phyloP scores from a whole-genome alignment of 2,329 filamentous ascomycete species.

The Pseudocercospora pini-densiflorae region DNA sequence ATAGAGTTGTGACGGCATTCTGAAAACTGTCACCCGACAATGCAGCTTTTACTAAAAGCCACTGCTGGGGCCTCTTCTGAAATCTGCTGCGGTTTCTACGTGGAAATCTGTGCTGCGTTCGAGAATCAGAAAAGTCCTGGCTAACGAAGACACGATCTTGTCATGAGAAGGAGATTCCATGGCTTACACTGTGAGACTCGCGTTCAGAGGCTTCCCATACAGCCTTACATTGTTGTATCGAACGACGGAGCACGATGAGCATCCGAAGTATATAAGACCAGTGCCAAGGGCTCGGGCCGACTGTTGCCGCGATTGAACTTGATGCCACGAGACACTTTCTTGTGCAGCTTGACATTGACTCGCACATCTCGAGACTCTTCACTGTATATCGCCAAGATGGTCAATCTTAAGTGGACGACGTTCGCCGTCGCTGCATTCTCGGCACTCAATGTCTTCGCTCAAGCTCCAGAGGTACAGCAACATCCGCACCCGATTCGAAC shows the following conservation, averaged over 20 bases:
- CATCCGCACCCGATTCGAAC: conserved; percentile 24
- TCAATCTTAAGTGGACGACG: conserved; percentile 72
- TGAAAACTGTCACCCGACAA: too few relatives aligned
- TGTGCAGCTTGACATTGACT: conserved; percentile 1
- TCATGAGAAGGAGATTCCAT: neutral
- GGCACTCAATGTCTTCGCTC: conserved; percentile 67
- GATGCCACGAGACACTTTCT: conserved; percentile 1
- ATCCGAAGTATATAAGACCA: neutral
- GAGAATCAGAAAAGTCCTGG: neutral
- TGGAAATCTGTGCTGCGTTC: too few relatives aligned
- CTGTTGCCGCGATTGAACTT: neutral
- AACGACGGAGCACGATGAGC: neutral
- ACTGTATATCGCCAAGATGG: conserved; percentile 57
- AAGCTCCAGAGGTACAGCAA: conserved; percentile 43
- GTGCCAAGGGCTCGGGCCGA: conserved; percentile 1
- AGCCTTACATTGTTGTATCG: neutral
- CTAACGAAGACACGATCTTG: neutral
- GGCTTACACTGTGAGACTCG: neutral
- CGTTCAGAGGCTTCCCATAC: neutral
- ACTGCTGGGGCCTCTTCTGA: too few relatives aligned
- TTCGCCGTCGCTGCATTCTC: conserved; percentile 73
- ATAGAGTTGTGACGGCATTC: too few relatives aligned
- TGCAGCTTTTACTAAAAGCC: too few relatives aligned
- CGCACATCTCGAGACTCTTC: neutral
- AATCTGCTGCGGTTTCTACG: too few relatives aligned